phyloP scores from a whole-genome alignment of 1,284 basidiomycete species.

The Trichosporon ovoides region DNA sequence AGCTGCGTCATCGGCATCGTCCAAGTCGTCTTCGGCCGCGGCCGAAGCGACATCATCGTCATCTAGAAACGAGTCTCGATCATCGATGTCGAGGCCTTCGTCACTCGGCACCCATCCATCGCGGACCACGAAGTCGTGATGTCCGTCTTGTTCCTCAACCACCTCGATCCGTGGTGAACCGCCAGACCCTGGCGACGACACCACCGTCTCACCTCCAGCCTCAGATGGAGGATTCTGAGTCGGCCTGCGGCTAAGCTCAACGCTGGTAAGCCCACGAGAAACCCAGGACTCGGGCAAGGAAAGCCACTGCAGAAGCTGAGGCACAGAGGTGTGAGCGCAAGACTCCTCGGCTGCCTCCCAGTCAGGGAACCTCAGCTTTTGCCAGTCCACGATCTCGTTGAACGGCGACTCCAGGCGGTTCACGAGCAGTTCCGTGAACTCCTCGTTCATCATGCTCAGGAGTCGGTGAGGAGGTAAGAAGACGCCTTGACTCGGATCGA shows the following conservation, averaged over 20 bases:
- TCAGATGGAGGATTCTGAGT: neutral
- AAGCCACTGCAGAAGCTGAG: neutral
- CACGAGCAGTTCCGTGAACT: neutral
- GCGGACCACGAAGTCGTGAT: slow-evolving; percentile 1
- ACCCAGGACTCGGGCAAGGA: neutral
- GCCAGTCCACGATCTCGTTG: slow-evolving; percentile 9
- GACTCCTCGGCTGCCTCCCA: neutral
- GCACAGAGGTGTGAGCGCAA: neutral
- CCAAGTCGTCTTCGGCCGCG: neutral
- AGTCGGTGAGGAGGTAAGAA: slow-evolving; percentile 13
- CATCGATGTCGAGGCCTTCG: slow-evolving; percentile 3
- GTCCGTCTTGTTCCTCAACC: slow-evolving; percentile 1
- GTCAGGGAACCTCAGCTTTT: neutral
- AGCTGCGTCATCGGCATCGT: neutral
- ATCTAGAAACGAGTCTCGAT: slow-evolving; percentile 3
- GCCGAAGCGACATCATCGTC: neutral
- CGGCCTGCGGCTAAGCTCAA: neutral
- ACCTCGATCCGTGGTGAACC: slow-evolving; percentile 16
- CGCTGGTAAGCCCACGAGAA: neutral
- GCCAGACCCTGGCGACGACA: neutral
- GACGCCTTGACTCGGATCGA: neutral
- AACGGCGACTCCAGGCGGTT: slow-evolving; percentile 5
- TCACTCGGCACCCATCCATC: slow-evolving; percentile 15
- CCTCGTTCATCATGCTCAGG: slow-evolving; percentile 10
- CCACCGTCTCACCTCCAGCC: neutral